Evolutionary conservation across 345 rosid species (phyloP).

Genomic region (Adansonia digitata): DNA sequence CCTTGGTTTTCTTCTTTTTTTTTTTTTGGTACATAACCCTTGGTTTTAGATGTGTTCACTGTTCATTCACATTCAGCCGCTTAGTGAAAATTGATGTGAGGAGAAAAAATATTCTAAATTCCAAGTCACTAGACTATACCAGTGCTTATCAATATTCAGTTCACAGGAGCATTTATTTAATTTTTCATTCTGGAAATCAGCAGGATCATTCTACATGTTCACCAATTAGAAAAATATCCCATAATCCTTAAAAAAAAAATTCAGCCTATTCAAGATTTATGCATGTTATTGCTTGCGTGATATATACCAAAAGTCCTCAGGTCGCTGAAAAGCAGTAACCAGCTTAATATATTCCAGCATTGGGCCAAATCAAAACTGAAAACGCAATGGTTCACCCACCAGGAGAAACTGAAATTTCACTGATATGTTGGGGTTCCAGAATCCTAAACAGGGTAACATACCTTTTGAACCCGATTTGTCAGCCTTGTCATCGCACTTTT

Average conservation of each 20-base stretch:
- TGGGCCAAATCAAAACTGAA: constrained; percentile 2
- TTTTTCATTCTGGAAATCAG: neutral
- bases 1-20: no score
- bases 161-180: neutral
- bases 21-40: no score
- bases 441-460: constrained; percentile 14
- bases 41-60: neutral
- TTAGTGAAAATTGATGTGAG: neutral
- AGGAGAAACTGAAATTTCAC: neutral
- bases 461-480: constrained; percentile 54
- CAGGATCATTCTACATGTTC: neutral
- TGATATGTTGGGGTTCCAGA: neutral
- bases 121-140: neutral
- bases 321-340: neutral
- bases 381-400: neutral
- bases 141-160: neutral
- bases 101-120: neutral
- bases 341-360: neutral
- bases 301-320: neutral
- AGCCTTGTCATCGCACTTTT: constrained; percentile 60
- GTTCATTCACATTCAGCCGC: neutral
- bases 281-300: neutral
- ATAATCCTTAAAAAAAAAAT: neutral
- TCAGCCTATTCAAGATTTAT: neutral
- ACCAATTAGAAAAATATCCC: neutral